These are phyloP conservation scores for Exophiala spinifera DNA, from an alignment of 2,329 filamentous ascomycete genomes.

Conservation along the genomic window DNA sequence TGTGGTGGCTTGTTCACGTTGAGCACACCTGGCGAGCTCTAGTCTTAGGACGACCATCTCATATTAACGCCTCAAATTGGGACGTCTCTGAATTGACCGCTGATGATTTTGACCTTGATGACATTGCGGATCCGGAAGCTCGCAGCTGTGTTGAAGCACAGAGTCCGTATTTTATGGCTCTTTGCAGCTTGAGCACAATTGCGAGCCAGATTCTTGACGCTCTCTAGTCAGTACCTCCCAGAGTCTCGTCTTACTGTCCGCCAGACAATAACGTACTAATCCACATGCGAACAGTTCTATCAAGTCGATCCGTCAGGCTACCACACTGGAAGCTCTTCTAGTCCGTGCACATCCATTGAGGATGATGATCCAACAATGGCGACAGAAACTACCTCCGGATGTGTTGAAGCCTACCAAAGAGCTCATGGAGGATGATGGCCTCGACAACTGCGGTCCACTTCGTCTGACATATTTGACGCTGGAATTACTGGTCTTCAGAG, in stretches of 20 bases:
- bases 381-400: slow-evolving; percentile 7
- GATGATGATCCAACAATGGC: slow-evolving; percentile 13
- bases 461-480: slow-evolving; percentile 13
- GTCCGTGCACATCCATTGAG: slow-evolving; percentile 11
- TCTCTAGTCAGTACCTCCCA: slow-evolving; percentile 13
- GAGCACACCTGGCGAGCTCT: slow-evolving; percentile 93
- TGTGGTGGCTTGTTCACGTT: slow-evolving; percentile 90
- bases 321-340: slow-evolving; percentile 6
- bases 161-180: slow-evolving; percentile 11
- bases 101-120: slow-evolving; percentile 37
- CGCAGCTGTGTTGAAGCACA: slow-evolving; percentile 6
- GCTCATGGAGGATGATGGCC: slow-evolving; percentile 10
- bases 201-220: slow-evolving; percentile 2
- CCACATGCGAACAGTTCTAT: slow-evolving; percentile 4
- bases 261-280: not conserved
- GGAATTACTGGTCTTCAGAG: slow-evolving; percentile 12
- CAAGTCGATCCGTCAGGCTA: slow-evolving; percentile 10
- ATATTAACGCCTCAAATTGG: slow-evolving; percentile 70
- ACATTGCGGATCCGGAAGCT: slow-evolving; percentile 9
- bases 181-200: slow-evolving; percentile 13
- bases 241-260: not conserved
- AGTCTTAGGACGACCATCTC: slow-evolving; percentile 79
- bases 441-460: slow-evolving; percentile 11
- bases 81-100: slow-evolving; percentile 57
- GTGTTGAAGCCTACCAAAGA: slow-evolving; percentile 14